Evolutionary conservation across 306 rosid species (phyloP), one percentile per base, ranked within the genome.

Genomic region (Chamaecrista fasciculata): DNA sequence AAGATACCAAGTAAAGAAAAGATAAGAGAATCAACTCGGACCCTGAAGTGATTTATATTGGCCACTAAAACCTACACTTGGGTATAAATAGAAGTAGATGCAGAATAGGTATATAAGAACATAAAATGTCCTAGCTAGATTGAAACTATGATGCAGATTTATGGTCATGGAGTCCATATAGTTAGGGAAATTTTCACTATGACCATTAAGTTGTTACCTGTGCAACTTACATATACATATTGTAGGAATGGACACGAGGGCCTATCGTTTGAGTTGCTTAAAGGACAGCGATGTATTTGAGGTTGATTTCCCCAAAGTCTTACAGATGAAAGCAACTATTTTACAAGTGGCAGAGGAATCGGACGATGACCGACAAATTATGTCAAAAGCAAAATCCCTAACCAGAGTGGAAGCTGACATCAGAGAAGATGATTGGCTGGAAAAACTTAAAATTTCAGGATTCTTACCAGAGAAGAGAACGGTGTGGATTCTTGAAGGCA

Each of bases 231-330:
- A n/a, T n/a, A n/a, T n/a, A n/a, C n/a, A n/a, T 55, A 37, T 63
- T 81, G 82, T 60, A 93, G 98, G 98, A 76, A 90, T 93, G 98
- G 98, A 93, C 77, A 85, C 97, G 37, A 93, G 98, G 81, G 97
- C 97, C 5, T 93, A 90, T 80, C 89, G 98, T 42, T 79, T 93
- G 85, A 81, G 80, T 65, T 93, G 94, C 90, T 79, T 90, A 75
- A 86, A 88, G 89, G 90, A 93, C 64, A 83, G 90, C 20, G 80
- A 85, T 74, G 97, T 93, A n/a, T 93, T 80, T 66, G 98, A 90
- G 84, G 92, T 93, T 62, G 98, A 93, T 78, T 88, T 93, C 69
- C 73, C 87, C 18, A 77, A 78, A 69, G 91, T 93, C 29, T 80
- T 93, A 84, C 86, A 83, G 75, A 80, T 79, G 74, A 93, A 93